A percentile compares a stretch with the other conserved stretches of the same genome.
Evolutionary conservation across 257 asterid species (phyloP).

Genomic region (Linderniella brevidens): DNA sequence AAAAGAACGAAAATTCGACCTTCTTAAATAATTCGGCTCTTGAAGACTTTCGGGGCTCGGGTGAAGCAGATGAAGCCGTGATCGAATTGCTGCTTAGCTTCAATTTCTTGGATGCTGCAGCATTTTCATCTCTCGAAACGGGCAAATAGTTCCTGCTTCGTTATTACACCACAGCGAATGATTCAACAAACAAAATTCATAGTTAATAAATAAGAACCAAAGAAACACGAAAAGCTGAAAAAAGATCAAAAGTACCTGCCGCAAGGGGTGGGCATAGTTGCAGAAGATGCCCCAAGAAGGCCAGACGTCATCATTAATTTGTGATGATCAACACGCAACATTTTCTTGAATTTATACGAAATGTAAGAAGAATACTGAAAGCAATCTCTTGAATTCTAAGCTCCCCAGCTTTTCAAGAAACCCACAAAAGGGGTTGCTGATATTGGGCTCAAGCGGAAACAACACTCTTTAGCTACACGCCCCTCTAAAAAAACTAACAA

Average conservation of each 20-base stretch:
- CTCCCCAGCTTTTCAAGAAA: slow-evolving; percentile 11
- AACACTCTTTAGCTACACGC: slow-evolving; percentile 9
- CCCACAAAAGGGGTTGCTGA: slow-evolving; percentile 13
- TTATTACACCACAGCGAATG: slow-evolving; percentile 35
- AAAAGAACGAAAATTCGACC: slow-evolving; percentile 28
- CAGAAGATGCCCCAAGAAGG: slow-evolving; percentile 15
- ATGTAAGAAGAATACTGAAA: not conserved
- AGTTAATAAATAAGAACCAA: slow-evolving; percentile 10
- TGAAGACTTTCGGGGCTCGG: slow-evolving; percentile 22
- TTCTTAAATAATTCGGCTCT: slow-evolving; percentile 35
- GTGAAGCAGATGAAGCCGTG: slow-evolving; percentile 36
- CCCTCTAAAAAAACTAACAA: slow-evolving; percentile 10
- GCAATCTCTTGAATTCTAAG: too few species aligned
- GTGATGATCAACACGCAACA: slow-evolving; percentile 35
- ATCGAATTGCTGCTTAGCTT: slow-evolving; percentile 25
- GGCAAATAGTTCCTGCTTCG: slow-evolving; percentile 20
- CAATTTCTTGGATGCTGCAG: slow-evolving; percentile 28
- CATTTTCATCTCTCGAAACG: slow-evolving; percentile 18
- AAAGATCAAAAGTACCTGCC: slow-evolving; percentile 35
- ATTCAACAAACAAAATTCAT: too few species aligned
- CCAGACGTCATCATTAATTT: slow-evolving; percentile 14
- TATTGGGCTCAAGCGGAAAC: slow-evolving; percentile 12
- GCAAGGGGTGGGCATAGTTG: slow-evolving; percentile 12
- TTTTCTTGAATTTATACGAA: slow-evolving; percentile 15
- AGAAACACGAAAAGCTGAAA: not conserved